phyloP scores from a whole-genome alignment of 1,284 basidiomycete genomes.

The Vanrija sp. region DNA sequence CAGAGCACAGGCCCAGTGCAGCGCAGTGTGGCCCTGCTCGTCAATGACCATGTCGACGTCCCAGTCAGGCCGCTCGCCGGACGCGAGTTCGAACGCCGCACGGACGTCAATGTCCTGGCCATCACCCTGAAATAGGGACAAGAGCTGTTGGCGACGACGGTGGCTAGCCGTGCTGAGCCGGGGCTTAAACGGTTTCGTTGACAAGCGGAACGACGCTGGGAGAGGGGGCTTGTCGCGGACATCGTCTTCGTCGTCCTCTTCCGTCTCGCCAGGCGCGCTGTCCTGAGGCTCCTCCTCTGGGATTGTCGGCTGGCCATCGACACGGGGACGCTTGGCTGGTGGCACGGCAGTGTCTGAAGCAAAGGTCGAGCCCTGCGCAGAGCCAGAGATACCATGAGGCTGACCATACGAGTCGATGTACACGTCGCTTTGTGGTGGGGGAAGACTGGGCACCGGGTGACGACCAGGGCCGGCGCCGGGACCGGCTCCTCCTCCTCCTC shows the following conservation, averaged over 20 bases:
- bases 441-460: slow-evolving; percentile 18
- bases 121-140: slow-evolving; percentile 33
- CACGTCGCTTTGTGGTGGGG: slow-evolving; percentile 29
- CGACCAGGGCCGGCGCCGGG: neutral
- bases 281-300: slow-evolving; percentile 10
- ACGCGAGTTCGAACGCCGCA: slow-evolving; percentile 20
- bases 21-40: slow-evolving; percentile 88
- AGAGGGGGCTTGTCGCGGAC: slow-evolving; percentile 26
- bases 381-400: slow-evolving; percentile 26
- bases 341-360: slow-evolving; percentile 6
- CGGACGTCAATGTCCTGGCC: slow-evolving; percentile 24
- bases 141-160: slow-evolving; percentile 35
- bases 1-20: slow-evolving; percentile 89
- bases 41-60: slow-evolving; percentile 82
- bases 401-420: slow-evolving; percentile 46
- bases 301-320: slow-evolving; percentile 1
- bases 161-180: slow-evolving; percentile 56
- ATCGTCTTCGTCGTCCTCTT: slow-evolving; percentile 34
- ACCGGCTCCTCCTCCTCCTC: neutral
- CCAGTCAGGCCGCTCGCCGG: slow-evolving; percentile 35
- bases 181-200: slow-evolving; percentile 63
- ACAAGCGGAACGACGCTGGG: slow-evolving; percentile 57
- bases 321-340: slow-evolving; percentile 23
- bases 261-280: slow-evolving; percentile 26
- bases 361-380: neutral